Evolutionary conservation across 768 basidiomycete genomes (phyloP), one percentile per base, ranked within the genome.

Genomic region (Pisolithus microcarpus): DNA sequence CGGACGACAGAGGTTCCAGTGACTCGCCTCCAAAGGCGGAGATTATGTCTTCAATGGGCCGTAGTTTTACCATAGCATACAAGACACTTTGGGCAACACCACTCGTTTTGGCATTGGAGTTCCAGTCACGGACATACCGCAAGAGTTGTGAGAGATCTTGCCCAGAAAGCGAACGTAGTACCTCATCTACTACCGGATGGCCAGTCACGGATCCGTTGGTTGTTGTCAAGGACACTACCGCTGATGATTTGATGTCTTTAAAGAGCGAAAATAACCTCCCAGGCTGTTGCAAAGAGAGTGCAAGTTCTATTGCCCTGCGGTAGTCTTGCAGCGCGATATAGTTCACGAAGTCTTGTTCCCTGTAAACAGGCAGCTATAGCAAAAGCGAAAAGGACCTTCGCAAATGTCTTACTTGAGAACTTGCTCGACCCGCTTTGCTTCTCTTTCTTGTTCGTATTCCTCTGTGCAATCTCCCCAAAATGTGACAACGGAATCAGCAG

Each of bases 381-480:
- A 37, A 53, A 30, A 42, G 43, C 8, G 37, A 39, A 51, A 37
- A 26, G 16, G 48, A 4, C 13, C n/a, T 36, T 19, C 8, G 0
- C 38, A 40, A 40, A 18, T 15, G 23, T 74, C 87, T 61, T 61
- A 94, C 95, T 87, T 89, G 58, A 89, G 75, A 42, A 91, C 88
- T 54, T 82, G 67, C 50, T 87, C 79, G 11, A 81, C 80, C 21
- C 89, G 79, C 60, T 85, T 81, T 5, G 74, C 69, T 59, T 87
- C 85, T 62, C 82, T 86, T 65, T 91, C 85, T 36, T 73, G 70
- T 57, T 87, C 84, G 54, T 88, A 77, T 56, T 88, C 84, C 63
- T 87, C 88, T 0, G 94, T 96, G 55, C 86, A 90, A 66, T 98
- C 95, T 68, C 90, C 76, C 96, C 96, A 98, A 64, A 99, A 87